Base-by-base conservation (phyloP, 2,329 filamentous ascomycete species). In the Calonectria honghensis region DNA sequence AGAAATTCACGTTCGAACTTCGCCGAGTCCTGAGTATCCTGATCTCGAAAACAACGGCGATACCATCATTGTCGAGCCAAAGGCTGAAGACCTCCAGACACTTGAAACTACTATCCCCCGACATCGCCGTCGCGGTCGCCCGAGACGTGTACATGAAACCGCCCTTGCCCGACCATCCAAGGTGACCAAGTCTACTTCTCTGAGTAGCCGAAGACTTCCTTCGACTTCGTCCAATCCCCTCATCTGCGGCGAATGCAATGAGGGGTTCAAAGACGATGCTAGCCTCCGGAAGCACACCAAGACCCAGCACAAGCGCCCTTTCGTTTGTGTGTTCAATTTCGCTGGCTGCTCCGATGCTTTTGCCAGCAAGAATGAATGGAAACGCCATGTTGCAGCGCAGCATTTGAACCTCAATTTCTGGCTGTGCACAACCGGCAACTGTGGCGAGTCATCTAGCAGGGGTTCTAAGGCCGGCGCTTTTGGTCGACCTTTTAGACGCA, bases 311-410 rank as follows among this genome's bases (percentile, higher is more conserved):
- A 89, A 87, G 2, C 89, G 91, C 0, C 89, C 91, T 0, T 97
- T 96, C 81, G 88, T 89, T 31, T 98, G 96, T 84, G 92, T 95
- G 72, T 96, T 98, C 83, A 87, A 91, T 37, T 93, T 91, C 70
- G 97, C 96, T 72, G 94, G 94, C 41, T 98, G 96, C 85, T 77
- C 76, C 0, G 91, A 92, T 3, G 92, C 89, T 0, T 98, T 98
- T 81, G 89, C 90, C 4, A 93, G 90, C 78, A 98, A 98, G 86
- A 98, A 98, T 82, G 96, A 98, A 84, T 98, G 96, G 96, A 98
- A 98, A 84, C 92, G 96, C 0, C 96, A 98, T 82, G 92, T 96
- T 80, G 87, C 89, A 39, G 94, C 94, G 0, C 94, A 98, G 82
- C 96, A 98, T 82, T 88, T 98, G 29, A 91, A 93, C 69, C 88